These are phyloP conservation scores for Fusarium longipes DNA, from an alignment of 2,329 filamentous ascomycete species.

Conservation along the genomic window DNA sequence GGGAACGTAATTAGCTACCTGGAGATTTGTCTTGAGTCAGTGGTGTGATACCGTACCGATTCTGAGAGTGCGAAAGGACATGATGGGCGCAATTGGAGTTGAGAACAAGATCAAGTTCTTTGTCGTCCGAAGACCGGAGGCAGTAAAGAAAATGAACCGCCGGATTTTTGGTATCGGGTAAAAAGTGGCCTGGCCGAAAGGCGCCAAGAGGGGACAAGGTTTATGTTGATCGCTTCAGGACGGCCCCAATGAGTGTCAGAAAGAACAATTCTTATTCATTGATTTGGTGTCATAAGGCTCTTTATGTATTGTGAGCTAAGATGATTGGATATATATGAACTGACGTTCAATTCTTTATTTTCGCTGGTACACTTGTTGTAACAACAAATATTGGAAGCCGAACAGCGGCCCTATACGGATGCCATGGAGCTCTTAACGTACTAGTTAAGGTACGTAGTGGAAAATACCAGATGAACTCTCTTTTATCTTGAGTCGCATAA, in stretches of 20 bases:
- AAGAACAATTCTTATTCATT: not conserved
- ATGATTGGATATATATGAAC: not conserved
- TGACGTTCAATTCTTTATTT: not conserved
- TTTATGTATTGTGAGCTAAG: not conserved
- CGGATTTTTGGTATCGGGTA: conserved; percentile 32
- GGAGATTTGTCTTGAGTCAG: not conserved
- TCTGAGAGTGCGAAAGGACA: conserved; percentile 57
- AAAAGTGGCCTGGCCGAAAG: conserved; percentile 32
- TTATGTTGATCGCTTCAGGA: conserved; percentile 15
- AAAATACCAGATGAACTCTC: not conserved
- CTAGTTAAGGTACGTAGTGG: not conserved
- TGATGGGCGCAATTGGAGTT: conserved; percentile 46
- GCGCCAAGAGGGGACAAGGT: conserved; percentile 32
- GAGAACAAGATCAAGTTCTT: conserved; percentile 41
- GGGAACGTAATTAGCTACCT: conserved; percentile 4
- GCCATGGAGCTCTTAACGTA: not conserved
- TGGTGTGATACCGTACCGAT: conserved; percentile 49
- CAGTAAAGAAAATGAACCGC: conserved; percentile 24
- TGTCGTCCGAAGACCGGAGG: conserved; percentile 45
- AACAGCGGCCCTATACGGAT: not conserved
- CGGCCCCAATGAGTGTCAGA: not conserved
- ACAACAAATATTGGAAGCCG: not conserved
- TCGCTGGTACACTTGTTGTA: not conserved
- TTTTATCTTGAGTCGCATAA: conserved; percentile 4
- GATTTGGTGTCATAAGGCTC: not conserved